Evolutionary conservation across 495 filamentous ascomycete genomes (phyloP), one percentile per base, ranked within the genome.

Genomic region (Tuber magnatum): DNA sequence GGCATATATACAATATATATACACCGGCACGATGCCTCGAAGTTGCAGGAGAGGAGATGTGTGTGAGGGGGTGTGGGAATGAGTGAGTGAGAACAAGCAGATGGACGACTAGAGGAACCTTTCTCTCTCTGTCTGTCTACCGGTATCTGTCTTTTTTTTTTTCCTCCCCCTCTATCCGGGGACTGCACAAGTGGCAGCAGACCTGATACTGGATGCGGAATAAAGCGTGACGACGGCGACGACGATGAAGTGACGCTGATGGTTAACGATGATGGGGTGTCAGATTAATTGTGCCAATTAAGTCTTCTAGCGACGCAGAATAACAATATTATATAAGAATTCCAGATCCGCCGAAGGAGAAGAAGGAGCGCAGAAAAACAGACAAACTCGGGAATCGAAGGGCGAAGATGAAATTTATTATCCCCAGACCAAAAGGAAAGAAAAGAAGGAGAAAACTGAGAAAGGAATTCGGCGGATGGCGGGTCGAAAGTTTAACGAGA

Each of bases 101-200:
- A 65, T 65, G 12, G 56, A 65, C 56, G 56, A 65, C n/a, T 12
- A 35, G 56, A 65, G 28, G 14, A 20, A 65, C 56, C 56, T 65
- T 61, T 28, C n/a, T 61, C 56, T 65, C 43, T 46, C 16, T 20
- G 14, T 46, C 18, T 46, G 39, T 40, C 39, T 40, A 7, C 7
- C 39, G 3, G 39, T 40, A 2, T 40, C 39, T 40, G 2, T 24
- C 22, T 9, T 51, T 9, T 51, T n/a, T 51, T 51, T n/a, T 51
- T 51, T 18, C 24, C 14, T 12, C 28, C 28, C 32, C 56, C 56
- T 65, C 56, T 35, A 65, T 65, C 56, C 56, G 56, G 35, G 35
- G 56, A 65, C 56, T 65, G 56, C 56, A 65, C 56, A 65, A 65
- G 56, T 65, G 56, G 56, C 56, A 65, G 56, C 56, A 65, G 56